These are phyloP conservation scores for Monosporascus sp. DNA, from an alignment of 2,329 filamentous ascomycete genomes.

Conservation along the genomic window DNA sequence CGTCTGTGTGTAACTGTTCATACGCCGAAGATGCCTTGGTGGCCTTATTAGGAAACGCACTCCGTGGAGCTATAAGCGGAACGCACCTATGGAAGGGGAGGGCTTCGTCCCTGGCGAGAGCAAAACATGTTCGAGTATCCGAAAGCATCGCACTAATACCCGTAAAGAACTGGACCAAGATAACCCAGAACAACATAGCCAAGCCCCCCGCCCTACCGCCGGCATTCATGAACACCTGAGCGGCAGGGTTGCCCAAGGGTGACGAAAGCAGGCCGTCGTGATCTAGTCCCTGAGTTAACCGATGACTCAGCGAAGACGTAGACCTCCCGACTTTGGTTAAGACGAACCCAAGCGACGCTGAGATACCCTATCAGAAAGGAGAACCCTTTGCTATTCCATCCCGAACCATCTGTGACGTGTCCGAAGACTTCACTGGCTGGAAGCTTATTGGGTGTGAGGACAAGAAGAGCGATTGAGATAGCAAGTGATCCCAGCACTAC, in stretches of 20 bases:
- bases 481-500: constrained; percentile 51
- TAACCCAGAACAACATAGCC: constrained; percentile 56
- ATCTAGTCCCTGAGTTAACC: constrained; percentile 25
- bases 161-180: constrained; percentile 61
- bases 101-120: constrained; percentile 53
- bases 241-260: constrained; percentile 55
- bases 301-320: not conserved
- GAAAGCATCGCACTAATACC: constrained; percentile 59
- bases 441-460: constrained; percentile 54
- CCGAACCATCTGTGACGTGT: constrained; percentile 55
- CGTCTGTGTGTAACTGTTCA: constrained; percentile 49
- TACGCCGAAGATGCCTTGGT: constrained; percentile 24
- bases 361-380: constrained; percentile 55
- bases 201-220: constrained; percentile 51
- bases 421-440: constrained; percentile 55
- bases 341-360: constrained; percentile 42
- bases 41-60: not conserved
- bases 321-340: not conserved
- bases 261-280: constrained; percentile 49
- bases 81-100: constrained; percentile 53
- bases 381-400: constrained; percentile 55
- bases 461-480: constrained; percentile 53
- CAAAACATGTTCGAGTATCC: constrained; percentile 57
- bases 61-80: not conserved
- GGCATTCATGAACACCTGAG: constrained; percentile 55